Base-by-base conservation (phyloP, 75 land plant species). In the Pinus albicaulis region DNA sequence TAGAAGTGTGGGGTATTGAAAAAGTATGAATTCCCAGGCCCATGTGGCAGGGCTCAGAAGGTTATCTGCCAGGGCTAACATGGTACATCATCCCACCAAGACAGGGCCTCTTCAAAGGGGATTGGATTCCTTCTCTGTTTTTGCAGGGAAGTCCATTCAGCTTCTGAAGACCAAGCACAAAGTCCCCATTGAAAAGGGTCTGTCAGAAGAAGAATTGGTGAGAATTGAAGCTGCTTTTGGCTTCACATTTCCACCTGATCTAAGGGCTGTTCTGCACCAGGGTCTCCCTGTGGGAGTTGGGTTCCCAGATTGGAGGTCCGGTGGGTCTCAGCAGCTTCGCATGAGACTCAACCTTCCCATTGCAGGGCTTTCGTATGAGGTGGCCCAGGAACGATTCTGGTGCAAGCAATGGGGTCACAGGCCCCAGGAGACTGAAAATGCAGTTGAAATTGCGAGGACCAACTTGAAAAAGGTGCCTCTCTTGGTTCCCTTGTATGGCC, bases 281-380 rank as follows among this genome's bases (percentile, higher is more conserved):
- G 99, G 90, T 48, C 75, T 98, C 55, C 98, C 98, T 7, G 72
- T 88, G 7, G 98, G 96, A 14, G 84, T 85, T 0, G 98, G 96
- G 19, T 98, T 98, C 80, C 99, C 99, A 20, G 92, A 98, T 85
- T 95, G 99, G 99, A 84, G 98, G 19, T 57, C 89, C 4, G 53
- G 71, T 41, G 74, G 80, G 34, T 66, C 80, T 20, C 82, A 84
- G 19, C 84, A 86, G 77, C 88, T 93, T 26, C 78, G 87, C 13
- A 77, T 85, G 74, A 52, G 82, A 11, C 77, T 95, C 73, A 86
- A 86, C 62, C 84, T 87, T 57, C 93, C 95, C 25, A 78, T 85
- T 56, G 90, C 91, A 16, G 91, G 95, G 28, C 63, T 93, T 14
- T 76, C 85, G 36, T 84, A 83, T 71, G 95, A 90, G 57, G 89